Percentiles rank a stretch among this genome's conserved stretches.
phyloP scores from a whole-genome alignment of 2,329 filamentous ascomycete species.

The Aspergillus ochraceoroseus region DNA sequence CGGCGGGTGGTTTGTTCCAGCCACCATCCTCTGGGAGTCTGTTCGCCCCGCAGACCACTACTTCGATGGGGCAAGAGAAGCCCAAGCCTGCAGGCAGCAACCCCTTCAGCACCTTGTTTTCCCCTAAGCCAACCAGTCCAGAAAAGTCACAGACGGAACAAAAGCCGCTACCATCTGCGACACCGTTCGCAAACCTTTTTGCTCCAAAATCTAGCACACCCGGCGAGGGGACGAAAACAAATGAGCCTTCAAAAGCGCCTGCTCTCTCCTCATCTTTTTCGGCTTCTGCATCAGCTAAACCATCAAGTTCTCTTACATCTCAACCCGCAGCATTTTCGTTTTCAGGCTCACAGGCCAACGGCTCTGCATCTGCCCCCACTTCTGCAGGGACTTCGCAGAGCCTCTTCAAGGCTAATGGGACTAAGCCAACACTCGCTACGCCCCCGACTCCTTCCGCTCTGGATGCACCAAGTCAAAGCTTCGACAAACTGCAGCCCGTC shows the following conservation, averaged over 20 bases:
- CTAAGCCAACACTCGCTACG: conserved; percentile 6
- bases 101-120: conserved; percentile 22
- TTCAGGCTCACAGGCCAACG: conserved; percentile 11
- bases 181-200: conserved; percentile 18
- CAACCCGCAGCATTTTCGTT: conserved; percentile 13
- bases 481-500: conserved; percentile 18
- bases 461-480: conserved; percentile 3
- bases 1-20: conserved; percentile 18
- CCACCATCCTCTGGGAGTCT: conserved; percentile 22
- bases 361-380: conserved; percentile 8
- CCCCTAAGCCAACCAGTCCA: conserved; percentile 15
- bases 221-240: conserved; percentile 14
- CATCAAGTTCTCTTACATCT: conserved; percentile 6
- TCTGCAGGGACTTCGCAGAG: too few species aligned
- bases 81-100: conserved; percentile 17
- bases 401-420: conserved; percentile 16
- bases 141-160: conserved; percentile 17
- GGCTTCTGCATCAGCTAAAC: conserved; percentile 8
- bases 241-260: conserved; percentile 11
- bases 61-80: conserved; percentile 16
- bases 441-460: conserved; percentile 5
- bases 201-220: conserved; percentile 16
- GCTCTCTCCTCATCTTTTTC: conserved; percentile 17
- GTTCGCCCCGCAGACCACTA: conserved; percentile 22
- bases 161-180: conserved; percentile 13